phyloP scores from a whole-genome alignment of 208 protist genomes.

The Polymyxa betae region DNA sequence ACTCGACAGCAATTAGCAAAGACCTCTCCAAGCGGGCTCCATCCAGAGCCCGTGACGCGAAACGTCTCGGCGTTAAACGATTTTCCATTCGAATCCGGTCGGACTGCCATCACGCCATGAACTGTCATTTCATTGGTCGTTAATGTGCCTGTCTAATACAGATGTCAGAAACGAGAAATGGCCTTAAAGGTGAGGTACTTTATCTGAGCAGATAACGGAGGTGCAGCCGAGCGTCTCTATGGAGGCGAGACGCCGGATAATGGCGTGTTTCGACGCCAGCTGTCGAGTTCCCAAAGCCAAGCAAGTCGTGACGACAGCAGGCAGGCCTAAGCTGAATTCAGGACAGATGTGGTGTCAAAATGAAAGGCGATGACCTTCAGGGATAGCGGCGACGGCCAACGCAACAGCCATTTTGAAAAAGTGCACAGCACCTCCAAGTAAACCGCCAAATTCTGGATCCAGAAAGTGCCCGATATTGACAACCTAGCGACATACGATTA shows the following conservation, averaged over 20 bases:
- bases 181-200: conserved; percentile 68
- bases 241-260: conserved; percentile 89
- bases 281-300: conserved; percentile 87
- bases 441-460: conserved; percentile 74
- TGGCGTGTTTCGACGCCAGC: conserved; percentile 93
- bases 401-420: conserved; percentile 94
- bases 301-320: conserved; percentile 91
- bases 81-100: not conserved
- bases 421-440: conserved; percentile 78
- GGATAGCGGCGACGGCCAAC: conserved; percentile 95
- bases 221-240: conserved; percentile 96
- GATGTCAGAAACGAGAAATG: not conserved
- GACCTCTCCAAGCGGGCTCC: not conserved
- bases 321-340: conserved; percentile 76
- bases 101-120: conserved; percentile 55
- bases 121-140: conserved; percentile 97
- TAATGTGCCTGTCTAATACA: conserved; percentile 90
- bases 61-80: not conserved
- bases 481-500: not conserved
- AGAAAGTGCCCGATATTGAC: conserved; percentile 84
- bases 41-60: not conserved
- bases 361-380: conserved; percentile 79
- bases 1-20: no score
- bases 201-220: conserved; percentile 97
- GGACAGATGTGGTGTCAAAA: not conserved